Evolutionary conservation across 441 rosid genomes (phyloP).

Genomic region (Populus trichocarpa): DNA sequence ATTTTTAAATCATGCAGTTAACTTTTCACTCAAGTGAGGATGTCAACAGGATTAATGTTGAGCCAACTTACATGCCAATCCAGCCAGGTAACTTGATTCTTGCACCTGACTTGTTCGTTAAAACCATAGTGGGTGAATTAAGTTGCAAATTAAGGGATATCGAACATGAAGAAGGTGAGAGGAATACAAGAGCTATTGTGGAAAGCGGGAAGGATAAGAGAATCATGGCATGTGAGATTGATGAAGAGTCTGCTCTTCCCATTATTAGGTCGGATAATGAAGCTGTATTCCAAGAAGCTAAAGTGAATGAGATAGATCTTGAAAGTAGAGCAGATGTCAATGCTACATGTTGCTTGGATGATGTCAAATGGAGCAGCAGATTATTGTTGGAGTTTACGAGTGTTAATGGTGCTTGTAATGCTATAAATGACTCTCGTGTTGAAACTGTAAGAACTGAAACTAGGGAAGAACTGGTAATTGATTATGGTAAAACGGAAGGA

Average conservation of each 20-base stretch:
- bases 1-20: constrained; percentile 33
- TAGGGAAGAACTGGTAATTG: constrained; percentile 18
- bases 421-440: constrained; percentile 11
- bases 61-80: constrained; percentile 6
- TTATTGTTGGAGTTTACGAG: constrained; percentile 7
- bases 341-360: constrained; percentile 16
- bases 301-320: constrained; percentile 19
- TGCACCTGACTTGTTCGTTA: constrained; percentile 23
- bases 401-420: constrained; percentile 9
- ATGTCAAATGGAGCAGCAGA: constrained; percentile 14
- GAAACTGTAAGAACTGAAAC: constrained; percentile 15
- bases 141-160: constrained; percentile 8
- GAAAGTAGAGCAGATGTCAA: constrained; percentile 5
- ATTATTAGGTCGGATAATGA: constrained; percentile 17
- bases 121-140: constrained; percentile 27
- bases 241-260: constrained; percentile 20
- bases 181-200: neutral
- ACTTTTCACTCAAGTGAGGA: constrained; percentile 21
- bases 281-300: constrained; percentile 15
- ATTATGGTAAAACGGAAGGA: constrained; percentile 24
- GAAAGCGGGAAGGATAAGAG: constrained; percentile 11
- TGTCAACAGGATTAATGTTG: constrained; percentile 16
- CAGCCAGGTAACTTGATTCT: constrained; percentile 19
- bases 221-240: constrained; percentile 16
- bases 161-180: constrained; percentile 16